phyloP scores from a whole-genome alignment of 345 rosid species.

The Lepidium sativum region DNA sequence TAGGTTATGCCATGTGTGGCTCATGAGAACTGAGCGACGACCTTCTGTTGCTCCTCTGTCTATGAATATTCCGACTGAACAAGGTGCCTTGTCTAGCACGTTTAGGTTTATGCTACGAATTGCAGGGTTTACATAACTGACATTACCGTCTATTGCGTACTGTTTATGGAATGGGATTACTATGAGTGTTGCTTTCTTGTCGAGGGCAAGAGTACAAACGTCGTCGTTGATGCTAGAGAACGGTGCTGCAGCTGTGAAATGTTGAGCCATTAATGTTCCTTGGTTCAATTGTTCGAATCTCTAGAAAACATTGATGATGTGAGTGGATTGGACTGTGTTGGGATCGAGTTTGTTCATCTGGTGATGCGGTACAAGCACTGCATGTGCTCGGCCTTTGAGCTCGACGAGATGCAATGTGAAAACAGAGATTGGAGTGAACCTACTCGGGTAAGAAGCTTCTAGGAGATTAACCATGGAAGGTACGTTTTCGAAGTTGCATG shows the following conservation, averaged over 20 bases:
- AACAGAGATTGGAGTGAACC: slow-evolving; percentile 24
- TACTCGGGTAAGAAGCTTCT: slow-evolving; percentile 24
- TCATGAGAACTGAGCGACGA: not conserved
- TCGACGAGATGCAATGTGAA: slow-evolving; percentile 28
- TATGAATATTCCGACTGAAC: slow-evolving; percentile 37
- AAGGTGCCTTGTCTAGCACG: slow-evolving; percentile 50
- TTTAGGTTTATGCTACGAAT: slow-evolving; percentile 35
- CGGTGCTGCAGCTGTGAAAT: slow-evolving; percentile 48
- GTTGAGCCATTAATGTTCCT: slow-evolving; percentile 31
- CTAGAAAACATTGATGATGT: slow-evolving; percentile 33
- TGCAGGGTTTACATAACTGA: slow-evolving; percentile 16
- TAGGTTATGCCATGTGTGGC: slow-evolving; percentile 11
- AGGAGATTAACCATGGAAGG: slow-evolving; percentile 28
- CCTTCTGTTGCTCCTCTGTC: slow-evolving; percentile 28
- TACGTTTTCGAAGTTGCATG: slow-evolving; percentile 31
- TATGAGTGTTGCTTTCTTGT: slow-evolving; percentile 41
- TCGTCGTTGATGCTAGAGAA: slow-evolving; percentile 45
- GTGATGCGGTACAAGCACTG: slow-evolving; percentile 29
- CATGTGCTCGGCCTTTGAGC: slow-evolving; percentile 29
- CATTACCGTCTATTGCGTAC: slow-evolving; percentile 32
- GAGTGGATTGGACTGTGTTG: slow-evolving; percentile 23
- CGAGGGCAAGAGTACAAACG: slow-evolving; percentile 47
- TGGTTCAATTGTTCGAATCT: slow-evolving; percentile 30
- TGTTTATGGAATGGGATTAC: slow-evolving; percentile 47
- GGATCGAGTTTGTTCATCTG: slow-evolving; percentile 29